Evolutionary conservation across 2,329 filamentous ascomycete species (phyloP), one percentile per base, ranked within the genome.

Genomic region (Leptographium wingfieldii): DNA sequence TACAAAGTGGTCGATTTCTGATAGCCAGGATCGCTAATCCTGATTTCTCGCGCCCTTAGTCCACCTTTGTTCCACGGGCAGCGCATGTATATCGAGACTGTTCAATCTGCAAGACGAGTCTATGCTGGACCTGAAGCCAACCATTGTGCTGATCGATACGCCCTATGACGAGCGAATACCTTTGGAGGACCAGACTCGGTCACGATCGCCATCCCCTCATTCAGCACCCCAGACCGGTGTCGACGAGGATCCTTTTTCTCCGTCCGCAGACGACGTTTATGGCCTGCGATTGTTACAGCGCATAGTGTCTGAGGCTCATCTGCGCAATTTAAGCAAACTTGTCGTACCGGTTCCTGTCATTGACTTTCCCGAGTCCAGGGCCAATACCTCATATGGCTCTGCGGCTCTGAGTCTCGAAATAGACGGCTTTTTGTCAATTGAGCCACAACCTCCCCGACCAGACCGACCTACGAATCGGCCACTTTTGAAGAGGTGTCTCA

Each of bases 401-500:
- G 55, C 46, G 12, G 29, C 52, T n/a, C 29, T 19, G 5, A 29
- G 27, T n/a, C 35, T 11, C 27, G 43, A 51, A 7, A 25, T 40
- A 22, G 14, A 12, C 12, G 29, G 29, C 5, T 16, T 43, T 14
- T 29, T 43, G 2, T 14, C 14, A 22, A 38, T 48, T 7, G 53
- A 59, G 22, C 29, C 55, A 5, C 52, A 48, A 27, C n/a, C 38
- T 2, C 52, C 48, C 25, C 51, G 57, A 35, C 48, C 38, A 14
- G 54, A 60, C 19, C 52, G 60, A 2, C 58, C 73, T 31, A 70
- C 72, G 33, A 76, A 77, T 62, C 74, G 71, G 61, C 67, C 67
- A 3, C 71, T 81, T 59, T 77, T 92, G 62, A 81, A 85, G 65
- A 83, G 80, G 67, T 96, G 90, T 68, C 74, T 97, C 29, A 90